Evolutionary conservation across 495 filamentous ascomycete genomes (phyloP).

Genomic region (Trichocladium antarcticum): DNA sequence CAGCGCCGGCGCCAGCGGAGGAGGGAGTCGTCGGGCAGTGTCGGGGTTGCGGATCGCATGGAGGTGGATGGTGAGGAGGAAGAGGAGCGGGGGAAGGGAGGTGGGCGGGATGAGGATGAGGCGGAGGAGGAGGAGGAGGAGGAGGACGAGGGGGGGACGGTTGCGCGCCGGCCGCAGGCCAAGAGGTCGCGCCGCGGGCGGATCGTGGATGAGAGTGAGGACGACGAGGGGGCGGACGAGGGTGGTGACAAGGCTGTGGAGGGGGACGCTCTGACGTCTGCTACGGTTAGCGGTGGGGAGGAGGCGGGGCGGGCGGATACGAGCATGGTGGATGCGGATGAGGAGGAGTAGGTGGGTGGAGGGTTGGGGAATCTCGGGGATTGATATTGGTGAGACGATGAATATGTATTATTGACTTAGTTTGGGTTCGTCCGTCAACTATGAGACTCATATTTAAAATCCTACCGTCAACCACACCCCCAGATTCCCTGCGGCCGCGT

Average conservation of each 20-base stretch:
- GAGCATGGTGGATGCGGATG: conserved; percentile 32
- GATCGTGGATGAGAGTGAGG: conserved; percentile 39
- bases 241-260: too few species aligned
- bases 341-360: conserved; percentile 22
- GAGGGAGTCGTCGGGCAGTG: conserved; percentile 10
- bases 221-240: conserved; percentile 25
- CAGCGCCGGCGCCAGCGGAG: conserved; percentile 23
- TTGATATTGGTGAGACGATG: not conserved
- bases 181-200: conserved; percentile 21
- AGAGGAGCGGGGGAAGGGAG: conserved; percentile 11
- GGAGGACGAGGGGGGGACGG: conserved; percentile 31
- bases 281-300: not conserved
- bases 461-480: too few species aligned
- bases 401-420: conserved; percentile 4
- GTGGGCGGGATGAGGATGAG: not conserved
- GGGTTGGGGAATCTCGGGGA: not conserved
- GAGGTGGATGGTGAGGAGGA: conserved; percentile 26
- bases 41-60: conserved; percentile 24
- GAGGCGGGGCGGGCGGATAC: conserved; percentile 18
- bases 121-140: conserved; percentile 36
- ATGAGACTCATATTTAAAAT: too few species aligned
- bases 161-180: conserved; percentile 19
- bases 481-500: too few species aligned
- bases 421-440: not conserved
- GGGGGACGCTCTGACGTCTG: not conserved